Conservation (phyloP, 2,329 filamentous ascomycete genomes). For the Nothopassalora personata region DNA sequence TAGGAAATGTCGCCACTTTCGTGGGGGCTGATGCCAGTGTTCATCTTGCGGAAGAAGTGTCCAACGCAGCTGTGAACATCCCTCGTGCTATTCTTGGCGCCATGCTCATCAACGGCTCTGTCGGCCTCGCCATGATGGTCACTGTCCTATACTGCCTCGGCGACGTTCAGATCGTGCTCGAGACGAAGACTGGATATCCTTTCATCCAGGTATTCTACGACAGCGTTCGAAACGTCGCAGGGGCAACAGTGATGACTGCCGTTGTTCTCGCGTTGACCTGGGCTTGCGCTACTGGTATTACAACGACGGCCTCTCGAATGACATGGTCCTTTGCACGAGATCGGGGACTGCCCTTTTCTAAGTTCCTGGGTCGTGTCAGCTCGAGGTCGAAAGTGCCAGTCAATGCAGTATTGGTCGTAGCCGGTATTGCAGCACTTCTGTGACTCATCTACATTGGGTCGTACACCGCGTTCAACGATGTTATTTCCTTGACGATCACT, state of each 20-base stretch:
- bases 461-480: constrained; percentile 41
- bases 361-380: constrained; percentile 34
- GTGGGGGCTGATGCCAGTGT: constrained; percentile 41
- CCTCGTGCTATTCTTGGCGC: constrained; percentile 46
- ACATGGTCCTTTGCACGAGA: constrained; percentile 41
- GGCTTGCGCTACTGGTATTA: constrained; percentile 33
- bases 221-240: constrained; percentile 39
- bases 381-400: constrained; percentile 28
- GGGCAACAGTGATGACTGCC: constrained; percentile 45
- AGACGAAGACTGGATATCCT: constrained; percentile 43
- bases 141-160: constrained; percentile 43
- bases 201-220: constrained; percentile 49
- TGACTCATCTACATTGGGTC: constrained; percentile 41
- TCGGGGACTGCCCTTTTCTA: constrained; percentile 36
- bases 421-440: constrained; percentile 48
- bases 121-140: constrained; percentile 44
- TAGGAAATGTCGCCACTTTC: constrained; percentile 33
- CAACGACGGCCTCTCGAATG: constrained; percentile 39
- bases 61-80: constrained; percentile 44
- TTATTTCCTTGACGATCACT: constrained; percentile 41
- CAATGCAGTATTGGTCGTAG: constrained; percentile 39
- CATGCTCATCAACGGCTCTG: constrained; percentile 43
- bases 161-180: constrained; percentile 38
- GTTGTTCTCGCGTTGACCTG: constrained; percentile 37
- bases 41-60: constrained; percentile 49